Percentiles rank a stretch among this genome's conserved stretches.
phyloP scores from a whole-genome alignment of 495 filamentous ascomycete genomes.

The Penicillium roqueforti region DNA sequence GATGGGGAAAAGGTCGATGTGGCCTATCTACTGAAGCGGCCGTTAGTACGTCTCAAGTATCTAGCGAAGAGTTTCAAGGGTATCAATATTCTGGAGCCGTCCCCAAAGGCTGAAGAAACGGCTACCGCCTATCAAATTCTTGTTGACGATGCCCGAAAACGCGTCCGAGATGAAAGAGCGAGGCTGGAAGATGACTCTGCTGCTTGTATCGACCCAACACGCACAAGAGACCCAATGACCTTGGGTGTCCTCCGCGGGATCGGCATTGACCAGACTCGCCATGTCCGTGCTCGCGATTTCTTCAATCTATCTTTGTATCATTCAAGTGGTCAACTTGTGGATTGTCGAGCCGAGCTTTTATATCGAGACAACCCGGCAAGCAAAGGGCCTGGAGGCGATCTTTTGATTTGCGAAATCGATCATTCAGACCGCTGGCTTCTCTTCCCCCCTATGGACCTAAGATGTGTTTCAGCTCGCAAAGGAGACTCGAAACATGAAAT shows the following conservation, averaged over 20 bases:
- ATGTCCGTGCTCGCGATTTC: constrained; percentile 81
- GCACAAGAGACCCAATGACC: constrained; percentile 72
- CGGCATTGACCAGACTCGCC: constrained; percentile 64
- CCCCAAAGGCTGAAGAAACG: constrained; percentile 53
- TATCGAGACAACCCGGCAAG: constrained; percentile 70
- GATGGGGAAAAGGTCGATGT: constrained; percentile 92
- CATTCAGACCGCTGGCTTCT: constrained; percentile 75
- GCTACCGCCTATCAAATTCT: constrained; percentile 61
- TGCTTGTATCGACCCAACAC: constrained; percentile 71
- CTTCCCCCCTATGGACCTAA: constrained; percentile 72
- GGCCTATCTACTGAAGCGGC: constrained; percentile 84
- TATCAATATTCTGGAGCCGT: constrained; percentile 45
- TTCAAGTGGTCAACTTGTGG: constrained; percentile 82
- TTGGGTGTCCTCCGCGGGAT: constrained; percentile 65
- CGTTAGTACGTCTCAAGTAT: constrained; percentile 83
- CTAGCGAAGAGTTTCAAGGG: constrained; percentile 66
- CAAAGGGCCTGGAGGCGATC: constrained; percentile 59
- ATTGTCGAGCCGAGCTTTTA: constrained; percentile 84
- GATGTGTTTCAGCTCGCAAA: constrained; percentile 70
- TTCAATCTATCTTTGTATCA: constrained; percentile 84
- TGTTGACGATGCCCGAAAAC: constrained; percentile 68
- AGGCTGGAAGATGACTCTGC: constrained; percentile 90
- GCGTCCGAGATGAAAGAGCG: constrained; percentile 79
- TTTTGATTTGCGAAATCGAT: constrained; percentile 87
- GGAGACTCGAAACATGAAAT: constrained; percentile 68